Evolutionary conservation across 2,329 filamentous ascomycete species (phyloP).

Genomic region (Claviceps cyperi): DNA sequence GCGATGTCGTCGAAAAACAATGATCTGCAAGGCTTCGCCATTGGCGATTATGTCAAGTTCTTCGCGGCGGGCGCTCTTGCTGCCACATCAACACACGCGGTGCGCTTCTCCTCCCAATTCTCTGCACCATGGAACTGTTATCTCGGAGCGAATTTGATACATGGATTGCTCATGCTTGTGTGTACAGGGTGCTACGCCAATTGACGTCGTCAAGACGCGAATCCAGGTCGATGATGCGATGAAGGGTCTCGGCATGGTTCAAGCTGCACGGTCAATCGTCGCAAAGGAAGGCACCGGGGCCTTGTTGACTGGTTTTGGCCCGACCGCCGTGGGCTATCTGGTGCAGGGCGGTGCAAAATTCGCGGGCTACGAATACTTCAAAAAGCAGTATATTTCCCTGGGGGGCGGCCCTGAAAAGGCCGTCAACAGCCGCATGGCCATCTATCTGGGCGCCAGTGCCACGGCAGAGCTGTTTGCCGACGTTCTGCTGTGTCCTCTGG

Average conservation of each 20-base stretch:
- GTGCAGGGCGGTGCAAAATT: slow-evolving; percentile 86
- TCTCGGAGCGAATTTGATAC: background rate
- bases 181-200: slow-evolving; percentile 36
- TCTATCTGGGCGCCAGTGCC: slow-evolving; percentile 62
- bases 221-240: slow-evolving; percentile 79
- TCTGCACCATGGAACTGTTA: background rate
- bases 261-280: slow-evolving; percentile 65
- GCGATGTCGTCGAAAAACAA: slow-evolving; percentile 13
- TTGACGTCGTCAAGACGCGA: slow-evolving; percentile 71
- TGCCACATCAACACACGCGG: slow-evolving; percentile 36
- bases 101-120: slow-evolving; percentile 15
- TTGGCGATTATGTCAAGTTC: slow-evolving; percentile 36
- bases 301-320: slow-evolving; percentile 70
- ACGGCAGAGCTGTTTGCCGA: slow-evolving; percentile 60
- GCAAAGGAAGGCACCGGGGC: slow-evolving; percentile 65
- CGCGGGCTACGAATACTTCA: slow-evolving; percentile 88
- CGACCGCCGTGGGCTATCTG: slow-evolving; percentile 77
- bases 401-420: slow-evolving; percentile 39
- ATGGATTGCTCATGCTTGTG: slow-evolving; percentile 2
- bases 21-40: slow-evolving; percentile 25
- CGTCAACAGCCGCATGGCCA: slow-evolving; percentile 29
- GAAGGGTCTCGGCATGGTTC: slow-evolving; percentile 74
- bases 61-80: slow-evolving; percentile 38
- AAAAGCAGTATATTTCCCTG: slow-evolving; percentile 66
- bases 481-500: slow-evolving; percentile 76